Percentiles rank a stretch among this genome's conserved stretches.
phyloP scores from a whole-genome alignment of 2,329 filamentous ascomycete species.

The Pseudocercospora eumusae region DNA sequence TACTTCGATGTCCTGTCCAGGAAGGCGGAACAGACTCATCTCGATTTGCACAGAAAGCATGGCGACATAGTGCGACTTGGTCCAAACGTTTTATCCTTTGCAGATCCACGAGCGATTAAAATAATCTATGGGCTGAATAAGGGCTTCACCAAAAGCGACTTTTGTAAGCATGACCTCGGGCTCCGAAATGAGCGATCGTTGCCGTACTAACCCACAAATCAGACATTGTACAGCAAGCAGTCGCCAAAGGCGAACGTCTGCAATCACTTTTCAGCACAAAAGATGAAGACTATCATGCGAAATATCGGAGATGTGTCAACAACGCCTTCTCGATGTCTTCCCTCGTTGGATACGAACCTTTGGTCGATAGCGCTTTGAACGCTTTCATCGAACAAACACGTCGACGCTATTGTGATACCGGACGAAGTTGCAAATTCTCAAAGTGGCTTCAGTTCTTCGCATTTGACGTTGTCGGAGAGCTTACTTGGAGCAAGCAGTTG shows the following conservation, averaged over 20 bases:
- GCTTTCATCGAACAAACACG: slow-evolving; percentile 63
- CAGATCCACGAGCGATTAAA: slow-evolving; percentile 71
- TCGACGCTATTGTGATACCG: slow-evolving; percentile 45
- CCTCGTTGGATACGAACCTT: slow-evolving; percentile 75
- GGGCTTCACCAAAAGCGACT: slow-evolving; percentile 77
- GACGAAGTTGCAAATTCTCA: slow-evolving; percentile 62
- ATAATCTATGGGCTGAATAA: slow-evolving; percentile 81
- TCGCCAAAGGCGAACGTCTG: slow-evolving; percentile 66
- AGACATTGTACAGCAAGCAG: slow-evolving; percentile 71
- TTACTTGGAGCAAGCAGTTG: slow-evolving; percentile 73
- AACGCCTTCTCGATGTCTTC: slow-evolving; percentile 76
- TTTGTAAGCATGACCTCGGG: slow-evolving; percentile 48
- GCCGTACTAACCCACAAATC: neutral
- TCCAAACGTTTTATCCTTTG: slow-evolving; percentile 72
- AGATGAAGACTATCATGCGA: slow-evolving; percentile 73
- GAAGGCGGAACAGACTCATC: slow-evolving; percentile 67
- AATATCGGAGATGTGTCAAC: slow-evolving; percentile 74
- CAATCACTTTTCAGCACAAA: slow-evolving; percentile 75
- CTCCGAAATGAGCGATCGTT: neutral
- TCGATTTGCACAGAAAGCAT: slow-evolving; percentile 67
- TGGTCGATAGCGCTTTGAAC: slow-evolving; percentile 73
- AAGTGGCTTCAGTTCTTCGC: slow-evolving; percentile 78
- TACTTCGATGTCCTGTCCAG: slow-evolving; percentile 67
- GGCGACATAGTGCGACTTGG: slow-evolving; percentile 74
- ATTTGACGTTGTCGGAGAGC: slow-evolving; percentile 77